Evolutionary conservation across 106 monocot genomes (phyloP), one percentile per base, ranked within the genome.

Genomic region (Dendrobium officinale): DNA sequence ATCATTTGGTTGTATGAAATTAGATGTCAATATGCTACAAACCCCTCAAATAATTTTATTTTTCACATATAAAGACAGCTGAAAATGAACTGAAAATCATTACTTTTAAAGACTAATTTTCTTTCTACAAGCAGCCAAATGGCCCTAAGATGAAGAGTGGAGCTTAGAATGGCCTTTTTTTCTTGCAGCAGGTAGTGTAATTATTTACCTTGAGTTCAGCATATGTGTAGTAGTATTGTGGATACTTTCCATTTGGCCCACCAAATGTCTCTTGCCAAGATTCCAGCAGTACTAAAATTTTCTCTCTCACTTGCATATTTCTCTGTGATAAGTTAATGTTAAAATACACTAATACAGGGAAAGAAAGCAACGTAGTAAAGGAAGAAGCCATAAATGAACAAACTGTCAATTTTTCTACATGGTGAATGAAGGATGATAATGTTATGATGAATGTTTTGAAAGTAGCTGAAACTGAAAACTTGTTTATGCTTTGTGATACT

Each of bases 201-300:
- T 37, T 72, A 15, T 15, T 4, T 75, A 95, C 95, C 95, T 88
- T 92, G 51, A 95, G 45, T 48, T 95, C 95, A 79, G 84, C 77
- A 86, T 89, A 96, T 58, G 96, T 93, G 83, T 77, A 89, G 64
- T 88, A 93, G 80, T 93, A 96, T 68, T 96, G 92, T 58, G 96
- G 96, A 80, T 90, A 88, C 81, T 92, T 96, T 73, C 96, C 93
- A 49, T 86, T 79, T 70, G 90, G 81, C 24, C 96, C 96, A 75
- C 92, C 93, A 91, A 96, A 96, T 70, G 90, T 90, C 84, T 90
- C 90, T 88, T 96, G 91, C 96, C 96, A 96, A 61, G 88, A 91
- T 42, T 96, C 93, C 64, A 96, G 83, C 67, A 96, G 80, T 18
- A 86, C 79, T 73, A 96, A 82, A 68, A 96, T 90, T 85, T 92